A percentile compares a stretch with the other conserved stretches of the same genome.
phyloP scores from a whole-genome alignment of 2,329 filamentous ascomycete species.

The Geosmithia putterillii region DNA sequence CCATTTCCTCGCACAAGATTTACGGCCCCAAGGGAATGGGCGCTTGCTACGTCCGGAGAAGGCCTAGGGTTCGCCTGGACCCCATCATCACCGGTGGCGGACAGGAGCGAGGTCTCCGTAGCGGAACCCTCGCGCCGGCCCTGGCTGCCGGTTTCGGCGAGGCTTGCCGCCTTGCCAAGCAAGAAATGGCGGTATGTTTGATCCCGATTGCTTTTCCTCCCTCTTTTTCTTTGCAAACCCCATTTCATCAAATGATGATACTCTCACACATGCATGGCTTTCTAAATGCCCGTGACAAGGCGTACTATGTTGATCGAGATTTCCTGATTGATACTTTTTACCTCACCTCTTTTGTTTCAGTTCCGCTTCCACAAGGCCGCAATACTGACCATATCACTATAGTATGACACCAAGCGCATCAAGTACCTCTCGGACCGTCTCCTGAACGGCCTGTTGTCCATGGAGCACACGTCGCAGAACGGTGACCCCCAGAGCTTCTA shows the following conservation, averaged over 20 bases:
- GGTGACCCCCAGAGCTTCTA: conserved; percentile 77
- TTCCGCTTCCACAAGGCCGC: not conserved
- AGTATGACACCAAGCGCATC: conserved; percentile 91
- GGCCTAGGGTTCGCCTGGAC: conserved; percentile 86
- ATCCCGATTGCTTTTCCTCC: conserved; percentile 7
- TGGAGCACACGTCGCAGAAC: conserved; percentile 90
- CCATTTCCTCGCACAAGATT: conserved; percentile 96
- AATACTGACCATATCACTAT: conserved; percentile 10
- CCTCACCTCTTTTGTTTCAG: not conserved
- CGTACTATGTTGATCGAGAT: conserved; percentile 50
- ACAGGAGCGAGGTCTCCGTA: conserved; percentile 88
- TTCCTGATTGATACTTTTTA: conserved; percentile 36
- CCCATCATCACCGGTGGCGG: conserved; percentile 94
- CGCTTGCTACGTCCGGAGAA: conserved; percentile 86
- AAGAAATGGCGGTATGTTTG: conserved; percentile 75
- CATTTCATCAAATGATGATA: conserved; percentile 54
- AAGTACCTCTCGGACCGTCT: conserved; percentile 72
- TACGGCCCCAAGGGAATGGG: conserved; percentile 97
- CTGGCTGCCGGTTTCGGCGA: conserved; percentile 90
- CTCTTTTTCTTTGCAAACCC: conserved; percentile 8
- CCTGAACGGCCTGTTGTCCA: conserved; percentile 65
- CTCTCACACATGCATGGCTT: conserved; percentile 83
- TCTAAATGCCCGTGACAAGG: conserved; percentile 62
- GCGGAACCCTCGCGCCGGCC: conserved; percentile 83
- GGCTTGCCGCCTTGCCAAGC: conserved; percentile 80